A percentile compares a stretch with the other conserved stretches of the same genome.
Evolutionary conservation across 192 early-diverging fungal species (phyloP).

Genomic region (Podila epigama): DNA sequence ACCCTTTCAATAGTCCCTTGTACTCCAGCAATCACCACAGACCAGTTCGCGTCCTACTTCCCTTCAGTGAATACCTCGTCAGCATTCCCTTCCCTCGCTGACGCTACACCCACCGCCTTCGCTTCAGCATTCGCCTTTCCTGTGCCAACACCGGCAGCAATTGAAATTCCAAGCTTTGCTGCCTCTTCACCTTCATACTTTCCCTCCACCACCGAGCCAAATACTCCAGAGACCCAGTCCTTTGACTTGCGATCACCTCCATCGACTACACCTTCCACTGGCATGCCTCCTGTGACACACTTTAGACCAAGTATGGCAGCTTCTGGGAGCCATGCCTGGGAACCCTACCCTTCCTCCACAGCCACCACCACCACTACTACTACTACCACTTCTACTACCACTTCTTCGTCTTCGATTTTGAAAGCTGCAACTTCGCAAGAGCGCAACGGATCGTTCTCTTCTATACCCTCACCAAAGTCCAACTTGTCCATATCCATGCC

Average conservation of each 20-base stretch:
- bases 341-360: constrained; percentile 19
- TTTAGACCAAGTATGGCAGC: not conserved
- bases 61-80: too few relatives aligned
- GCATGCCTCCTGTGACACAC: constrained; percentile 19
- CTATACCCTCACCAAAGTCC: constrained; percentile 24
- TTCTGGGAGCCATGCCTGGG: constrained; percentile 15
- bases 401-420: not conserved
- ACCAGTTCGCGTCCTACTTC: constrained; percentile 1
- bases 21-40: not conserved
- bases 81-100: not conserved
- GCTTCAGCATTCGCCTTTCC: constrained; percentile 14
- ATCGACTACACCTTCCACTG: constrained; percentile 8
- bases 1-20: not conserved
- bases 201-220: constrained; percentile 12
- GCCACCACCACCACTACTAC: not conserved
- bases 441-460: constrained; percentile 14
- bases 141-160: constrained; percentile 33
- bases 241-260: constrained; percentile 21
- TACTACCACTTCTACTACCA: too few relatives aligned
- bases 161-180: constrained; percentile 38
- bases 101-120: constrained; percentile 9
- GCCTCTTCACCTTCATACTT: constrained; percentile 44
- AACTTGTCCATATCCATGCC: constrained; percentile 35
- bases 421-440: too few relatives aligned
- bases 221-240: not conserved